These are phyloP conservation scores for Zelopaecilomyces penicillatus DNA, from an alignment of 2,329 filamentous ascomycete species.

Conservation along the genomic window DNA sequence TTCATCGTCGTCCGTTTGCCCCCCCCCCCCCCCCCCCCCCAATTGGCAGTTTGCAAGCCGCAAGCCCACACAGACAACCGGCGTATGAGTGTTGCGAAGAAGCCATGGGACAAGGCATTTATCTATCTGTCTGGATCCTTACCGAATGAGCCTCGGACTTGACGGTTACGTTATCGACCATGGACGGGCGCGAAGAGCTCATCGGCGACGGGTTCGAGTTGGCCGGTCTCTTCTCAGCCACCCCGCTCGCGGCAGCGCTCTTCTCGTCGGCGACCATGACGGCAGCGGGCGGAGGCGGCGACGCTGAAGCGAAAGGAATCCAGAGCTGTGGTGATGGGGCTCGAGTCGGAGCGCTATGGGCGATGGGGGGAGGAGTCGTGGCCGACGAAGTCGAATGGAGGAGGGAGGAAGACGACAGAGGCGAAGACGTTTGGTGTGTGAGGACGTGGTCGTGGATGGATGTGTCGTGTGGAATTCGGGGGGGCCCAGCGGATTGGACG, in stretches of 20 bases:
- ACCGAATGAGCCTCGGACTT: conserved; percentile 8
- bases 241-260: conserved; percentile 5
- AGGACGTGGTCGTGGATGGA: too few species aligned
- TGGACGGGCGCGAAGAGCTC: conserved; percentile 6
- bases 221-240: conserved; percentile 6
- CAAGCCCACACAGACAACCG: too few species aligned
- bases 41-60: too few species aligned
- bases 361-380: conserved; percentile 1
- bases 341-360: background rate
- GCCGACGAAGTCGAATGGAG: background rate
- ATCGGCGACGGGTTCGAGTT: background rate
- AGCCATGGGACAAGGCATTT: too few species aligned
- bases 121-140: background rate
- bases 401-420: too few species aligned
- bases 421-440: too few species aligned
- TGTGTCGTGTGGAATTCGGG: too few species aligned
- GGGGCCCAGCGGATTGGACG: too few species aligned
- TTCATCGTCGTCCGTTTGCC: too few species aligned
- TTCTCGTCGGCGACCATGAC: conserved; percentile 9
- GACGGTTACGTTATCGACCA: conserved; percentile 5
- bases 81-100: background rate
- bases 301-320: too few species aligned
- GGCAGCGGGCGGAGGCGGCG: background rate
- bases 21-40: too few species aligned
- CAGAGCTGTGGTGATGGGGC: too few species aligned